These are phyloP conservation scores for Rhizopogon salebrosus DNA, from an alignment of 768 basidiomycete species.

Conservation along the genomic window DNA sequence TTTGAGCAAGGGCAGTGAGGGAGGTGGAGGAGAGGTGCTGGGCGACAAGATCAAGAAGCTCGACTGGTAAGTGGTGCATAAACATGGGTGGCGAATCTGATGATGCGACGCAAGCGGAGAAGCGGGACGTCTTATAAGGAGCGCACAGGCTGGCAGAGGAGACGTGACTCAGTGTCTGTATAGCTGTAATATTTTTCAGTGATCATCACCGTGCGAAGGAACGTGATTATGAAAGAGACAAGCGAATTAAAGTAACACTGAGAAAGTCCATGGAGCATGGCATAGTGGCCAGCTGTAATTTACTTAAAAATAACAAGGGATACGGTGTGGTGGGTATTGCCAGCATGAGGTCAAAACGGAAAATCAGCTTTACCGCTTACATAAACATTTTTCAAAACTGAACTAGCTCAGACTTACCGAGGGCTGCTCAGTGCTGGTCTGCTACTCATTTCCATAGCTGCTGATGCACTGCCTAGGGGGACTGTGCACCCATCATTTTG, in stretches of 20 bases:
- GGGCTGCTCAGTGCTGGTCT: too few relatives aligned
- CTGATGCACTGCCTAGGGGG: neutral
- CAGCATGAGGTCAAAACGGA: neutral
- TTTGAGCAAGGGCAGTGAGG: conserved; percentile 47
- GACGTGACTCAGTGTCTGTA: neutral
- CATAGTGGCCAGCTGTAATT: conserved; percentile 5
- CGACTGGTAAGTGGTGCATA: conserved; percentile 46
- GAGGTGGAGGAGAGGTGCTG: conserved; percentile 25
- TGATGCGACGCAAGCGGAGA: neutral
- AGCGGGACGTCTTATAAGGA: conserved; percentile 9
- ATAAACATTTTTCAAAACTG: conserved; percentile 5
- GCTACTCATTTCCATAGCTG: neutral
- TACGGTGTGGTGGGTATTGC: conserved; percentile 5
- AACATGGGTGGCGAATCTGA: conserved; percentile 32
- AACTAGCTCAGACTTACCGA: neutral
- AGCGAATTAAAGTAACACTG: conserved; percentile 10
- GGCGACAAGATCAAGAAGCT: conserved; percentile 56
- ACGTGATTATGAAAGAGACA: conserved; percentile 3
- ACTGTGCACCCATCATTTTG: neutral
- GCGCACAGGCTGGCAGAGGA: neutral
- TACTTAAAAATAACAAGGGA: conserved; percentile 10
- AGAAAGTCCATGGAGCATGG: conserved; percentile 12
- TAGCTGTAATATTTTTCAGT: conserved; percentile 15
- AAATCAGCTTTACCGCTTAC: conserved; percentile 6
- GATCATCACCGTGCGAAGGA: conserved; percentile 35